These are phyloP conservation scores for Sporothrix brasiliensis DNA, from an alignment of 2,329 filamentous ascomycete species.

Conservation along the genomic window DNA sequence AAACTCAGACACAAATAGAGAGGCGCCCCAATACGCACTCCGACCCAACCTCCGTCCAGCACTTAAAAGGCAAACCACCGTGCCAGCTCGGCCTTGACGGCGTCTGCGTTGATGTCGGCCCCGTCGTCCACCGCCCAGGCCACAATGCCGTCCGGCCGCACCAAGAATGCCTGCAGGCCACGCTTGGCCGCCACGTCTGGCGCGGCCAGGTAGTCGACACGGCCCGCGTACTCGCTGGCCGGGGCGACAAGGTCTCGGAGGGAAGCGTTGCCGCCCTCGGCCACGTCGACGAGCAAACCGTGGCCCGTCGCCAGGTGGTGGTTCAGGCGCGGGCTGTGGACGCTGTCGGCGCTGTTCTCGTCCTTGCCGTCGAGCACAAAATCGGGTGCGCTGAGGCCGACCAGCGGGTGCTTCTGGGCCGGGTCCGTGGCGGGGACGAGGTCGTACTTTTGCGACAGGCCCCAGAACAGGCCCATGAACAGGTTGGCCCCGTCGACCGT, in stretches of 20 bases:
- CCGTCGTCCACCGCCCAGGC: slow-evolving; percentile 26
- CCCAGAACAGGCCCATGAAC: slow-evolving; percentile 43
- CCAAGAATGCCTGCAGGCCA: slow-evolving; percentile 21
- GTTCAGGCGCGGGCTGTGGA: slow-evolving; percentile 38
- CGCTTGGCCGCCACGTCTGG: neutral
- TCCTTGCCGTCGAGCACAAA: slow-evolving; percentile 31
- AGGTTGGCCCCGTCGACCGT: slow-evolving; percentile 42
- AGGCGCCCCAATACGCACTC: neutral
- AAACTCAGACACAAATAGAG: neutral
- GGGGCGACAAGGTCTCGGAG: neutral
- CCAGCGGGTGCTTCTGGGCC: slow-evolving; percentile 29
- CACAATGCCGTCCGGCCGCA: slow-evolving; percentile 30
- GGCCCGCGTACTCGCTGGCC: neutral
- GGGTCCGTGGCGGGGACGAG: slow-evolving; percentile 34
- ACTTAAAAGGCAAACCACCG: slow-evolving; percentile 17
- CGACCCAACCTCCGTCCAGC: neutral
- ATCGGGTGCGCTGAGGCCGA: slow-evolving; percentile 32
- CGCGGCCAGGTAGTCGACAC: slow-evolving; percentile 25
- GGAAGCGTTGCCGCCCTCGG: too few species aligned
- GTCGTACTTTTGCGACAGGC: slow-evolving; percentile 44
- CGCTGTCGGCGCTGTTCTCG: slow-evolving; percentile 8
- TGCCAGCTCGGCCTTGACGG: neutral
- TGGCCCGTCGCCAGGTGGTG: slow-evolving; percentile 40
- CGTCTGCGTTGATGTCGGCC: neutral
- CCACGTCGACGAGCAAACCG: slow-evolving; percentile 42